A percentile compares a stretch with the other conserved stretches of the same genome.
Evolutionary conservation across 768 basidiomycete genomes (phyloP).

Genomic region (Glaciozyma antarctica): DNA sequence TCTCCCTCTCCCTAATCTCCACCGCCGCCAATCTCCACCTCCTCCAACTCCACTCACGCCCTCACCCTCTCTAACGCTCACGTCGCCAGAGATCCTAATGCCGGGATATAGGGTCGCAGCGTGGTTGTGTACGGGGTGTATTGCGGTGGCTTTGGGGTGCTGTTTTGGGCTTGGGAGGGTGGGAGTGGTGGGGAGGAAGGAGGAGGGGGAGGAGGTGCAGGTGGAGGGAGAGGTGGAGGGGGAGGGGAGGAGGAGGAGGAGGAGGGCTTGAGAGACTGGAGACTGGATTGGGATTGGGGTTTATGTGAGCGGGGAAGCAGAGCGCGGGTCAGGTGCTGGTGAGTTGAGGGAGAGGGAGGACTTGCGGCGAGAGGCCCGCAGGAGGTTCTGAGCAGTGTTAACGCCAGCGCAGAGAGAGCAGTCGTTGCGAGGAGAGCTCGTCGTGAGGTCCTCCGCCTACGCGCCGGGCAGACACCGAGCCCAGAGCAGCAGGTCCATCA

Average conservation of each 20-base stretch:
- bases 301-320: too few relatives aligned
- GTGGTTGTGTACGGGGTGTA: background rate
- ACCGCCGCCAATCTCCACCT: background rate
- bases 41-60: background rate
- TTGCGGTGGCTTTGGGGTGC: background rate
- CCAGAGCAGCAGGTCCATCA: too few relatives aligned
- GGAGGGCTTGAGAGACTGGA: background rate
- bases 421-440: too few relatives aligned
- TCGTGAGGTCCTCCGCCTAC: background rate
- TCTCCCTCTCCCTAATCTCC: background rate
- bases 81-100: background rate
- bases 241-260: background rate
- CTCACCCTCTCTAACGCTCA: background rate
- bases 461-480: too few relatives aligned
- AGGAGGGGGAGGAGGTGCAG: background rate
- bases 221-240: background rate
- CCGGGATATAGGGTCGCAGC: background rate
- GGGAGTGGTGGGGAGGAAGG: slow-evolving; percentile 5
- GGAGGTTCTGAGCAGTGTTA: too few relatives aligned
- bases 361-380: too few relatives aligned
- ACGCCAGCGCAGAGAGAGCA: too few relatives aligned
- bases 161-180: background rate
- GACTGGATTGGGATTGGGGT: too few relatives aligned
- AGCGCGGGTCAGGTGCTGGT: too few relatives aligned
- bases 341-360: too few relatives aligned